Evolutionary conservation across 2,329 filamentous ascomycete species (phyloP).

Genomic region (Monilinia fructigena): DNA sequence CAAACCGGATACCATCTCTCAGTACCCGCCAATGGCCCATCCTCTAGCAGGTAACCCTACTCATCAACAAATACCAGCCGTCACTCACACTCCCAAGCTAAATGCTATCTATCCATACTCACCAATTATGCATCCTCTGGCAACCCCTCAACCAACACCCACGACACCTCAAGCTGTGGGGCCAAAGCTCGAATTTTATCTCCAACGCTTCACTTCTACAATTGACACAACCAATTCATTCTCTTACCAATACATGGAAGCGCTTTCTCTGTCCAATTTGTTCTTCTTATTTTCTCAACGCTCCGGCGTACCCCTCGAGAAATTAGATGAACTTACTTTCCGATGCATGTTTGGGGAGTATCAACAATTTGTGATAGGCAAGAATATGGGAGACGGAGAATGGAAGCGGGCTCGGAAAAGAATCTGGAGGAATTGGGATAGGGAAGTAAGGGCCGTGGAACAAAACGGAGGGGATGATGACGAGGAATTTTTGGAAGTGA

Average conservation of each 20-base stretch:
- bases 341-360: constrained; percentile 23
- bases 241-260: constrained; percentile 7
- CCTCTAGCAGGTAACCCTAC: background rate
- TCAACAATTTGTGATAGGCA: constrained; percentile 17
- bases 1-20: background rate
- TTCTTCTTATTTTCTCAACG: constrained; percentile 17
- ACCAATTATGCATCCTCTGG: background rate
- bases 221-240: constrained; percentile 13
- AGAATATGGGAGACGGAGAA: constrained; percentile 15
- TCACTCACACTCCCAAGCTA: background rate
- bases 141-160: constrained; percentile 11
- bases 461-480: constrained; percentile 8
- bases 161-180: constrained; percentile 1
- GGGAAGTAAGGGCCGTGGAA: constrained; percentile 1
- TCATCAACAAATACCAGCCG: background rate
- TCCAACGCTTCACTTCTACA: constrained; percentile 1
- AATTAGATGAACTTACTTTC: constrained; percentile 13
- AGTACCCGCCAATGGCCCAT: background rate
- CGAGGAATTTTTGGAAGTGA: constrained; percentile 16
- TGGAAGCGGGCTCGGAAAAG: constrained; percentile 19
- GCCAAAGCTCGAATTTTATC: constrained; percentile 20
- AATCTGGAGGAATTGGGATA: constrained; percentile 20
- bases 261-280: background rate
- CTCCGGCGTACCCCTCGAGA: constrained; percentile 2
- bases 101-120: background rate